Percentiles rank a stretch among this genome's conserved stretches.
Evolutionary conservation across 2,329 filamentous ascomycete species (phyloP).

Genomic region (Colletotrichum tofieldiae): DNA sequence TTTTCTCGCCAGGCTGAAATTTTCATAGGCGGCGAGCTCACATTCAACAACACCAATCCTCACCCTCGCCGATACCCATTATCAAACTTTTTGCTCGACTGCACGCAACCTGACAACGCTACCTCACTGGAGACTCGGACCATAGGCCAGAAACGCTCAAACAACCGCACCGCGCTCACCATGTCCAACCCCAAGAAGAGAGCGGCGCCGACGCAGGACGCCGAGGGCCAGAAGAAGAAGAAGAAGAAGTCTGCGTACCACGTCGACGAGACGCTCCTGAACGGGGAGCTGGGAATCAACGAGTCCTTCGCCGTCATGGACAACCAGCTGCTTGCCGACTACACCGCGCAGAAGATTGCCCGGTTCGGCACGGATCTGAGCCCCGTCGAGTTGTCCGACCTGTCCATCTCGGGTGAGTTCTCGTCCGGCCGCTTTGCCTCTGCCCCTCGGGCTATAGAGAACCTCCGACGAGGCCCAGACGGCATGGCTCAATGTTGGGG

Average conservation of each 20-base stretch:
- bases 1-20: constrained; percentile 26
- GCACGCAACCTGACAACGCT: background rate
- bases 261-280: constrained; percentile 70
- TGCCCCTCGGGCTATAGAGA: background rate
- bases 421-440: background rate
- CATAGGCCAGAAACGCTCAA: background rate
- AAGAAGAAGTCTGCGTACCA: constrained; percentile 71
- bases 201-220: constrained; percentile 65
- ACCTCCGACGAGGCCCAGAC: background rate
- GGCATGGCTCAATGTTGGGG: background rate
- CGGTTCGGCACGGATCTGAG: constrained; percentile 87
- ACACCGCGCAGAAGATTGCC: constrained; percentile 84
- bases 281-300: constrained; percentile 83
- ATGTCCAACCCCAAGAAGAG: constrained; percentile 70
- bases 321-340: constrained; percentile 85
- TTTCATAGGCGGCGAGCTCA: constrained; percentile 33
- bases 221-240: constrained; percentile 60
- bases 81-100: background rate
- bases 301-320: constrained; percentile 87
- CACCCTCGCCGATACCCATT: background rate
- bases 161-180: background rate
- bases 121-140: background rate
- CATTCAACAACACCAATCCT: constrained; percentile 24
- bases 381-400: constrained; percentile 86
- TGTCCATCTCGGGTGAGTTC: constrained; percentile 80